A percentile compares a stretch with the other conserved stretches of the same genome.
Evolutionary conservation across 192 early-diverging fungal genomes (phyloP).

Genomic region (Backusella tarrabulga): DNA sequence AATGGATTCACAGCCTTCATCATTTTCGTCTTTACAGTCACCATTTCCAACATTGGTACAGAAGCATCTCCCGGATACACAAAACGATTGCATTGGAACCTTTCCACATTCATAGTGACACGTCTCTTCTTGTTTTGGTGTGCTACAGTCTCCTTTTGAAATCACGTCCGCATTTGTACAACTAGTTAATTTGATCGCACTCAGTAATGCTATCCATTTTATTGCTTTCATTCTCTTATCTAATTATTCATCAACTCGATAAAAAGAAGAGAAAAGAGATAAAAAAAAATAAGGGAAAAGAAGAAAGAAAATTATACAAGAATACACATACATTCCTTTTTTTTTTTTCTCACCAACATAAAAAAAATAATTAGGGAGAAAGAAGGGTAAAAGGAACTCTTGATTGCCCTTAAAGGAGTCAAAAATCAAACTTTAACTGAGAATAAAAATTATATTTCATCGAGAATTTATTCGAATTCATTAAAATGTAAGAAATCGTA

Average conservation of each 20-base stretch:
- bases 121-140: not conserved
- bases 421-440: not conserved
- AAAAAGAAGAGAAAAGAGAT: not conserved
- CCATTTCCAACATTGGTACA: slow-evolving; percentile 9
- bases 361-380: not conserved
- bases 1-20: slow-evolving; percentile 7
- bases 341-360: not conserved
- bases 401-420: not conserved
- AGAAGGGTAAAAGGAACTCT: not conserved
- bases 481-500: not conserved
- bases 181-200: not conserved
- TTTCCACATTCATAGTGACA: slow-evolving; percentile 3
- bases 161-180: not conserved
- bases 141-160: not conserved
- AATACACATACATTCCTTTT: not conserved
- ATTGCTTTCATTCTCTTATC: not conserved
- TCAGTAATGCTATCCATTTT: not conserved
- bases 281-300: not conserved
- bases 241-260: not conserved
- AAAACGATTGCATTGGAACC: slow-evolving; percentile 7
- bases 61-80: slow-evolving; percentile 3
- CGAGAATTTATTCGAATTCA: not conserved
- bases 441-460: not conserved
- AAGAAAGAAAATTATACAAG: not conserved
- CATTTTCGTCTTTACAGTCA: slow-evolving; percentile 4